Percentiles rank a stretch among this genome's conserved stretches.
Conservation (phyloP, 1,284 basidiomycete species). For the Tilletia caries region DNA sequence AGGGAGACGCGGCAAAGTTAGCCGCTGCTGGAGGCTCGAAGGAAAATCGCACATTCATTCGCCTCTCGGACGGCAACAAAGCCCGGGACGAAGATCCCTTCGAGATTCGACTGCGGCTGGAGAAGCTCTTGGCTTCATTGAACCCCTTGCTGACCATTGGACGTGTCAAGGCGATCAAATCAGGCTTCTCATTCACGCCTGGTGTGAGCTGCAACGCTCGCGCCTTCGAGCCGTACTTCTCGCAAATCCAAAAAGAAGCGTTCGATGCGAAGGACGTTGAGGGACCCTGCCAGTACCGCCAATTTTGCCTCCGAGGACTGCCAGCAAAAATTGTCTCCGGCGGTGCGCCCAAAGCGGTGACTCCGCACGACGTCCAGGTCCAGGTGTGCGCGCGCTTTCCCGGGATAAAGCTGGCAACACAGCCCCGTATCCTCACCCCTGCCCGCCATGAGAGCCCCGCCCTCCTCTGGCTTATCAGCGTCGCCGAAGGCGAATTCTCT, state of each 20-base stretch:
- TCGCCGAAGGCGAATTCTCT: not conserved
- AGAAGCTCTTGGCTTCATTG: not conserved
- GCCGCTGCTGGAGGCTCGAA: not conserved
- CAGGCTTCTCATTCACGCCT: constrained; percentile 7
- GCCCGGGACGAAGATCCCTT: not conserved
- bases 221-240: not conserved
- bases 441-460: not conserved
- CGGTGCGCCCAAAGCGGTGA: not conserved
- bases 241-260: not conserved
- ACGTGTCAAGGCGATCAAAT: not conserved
- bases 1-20: not conserved
- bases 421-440: not conserved
- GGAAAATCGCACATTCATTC: not conserved
- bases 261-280: not conserved
- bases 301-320: not conserved
- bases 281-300: not conserved
- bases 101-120: not conserved
- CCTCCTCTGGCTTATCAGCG: not conserved
- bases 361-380: not conserved
- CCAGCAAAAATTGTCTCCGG: not conserved
- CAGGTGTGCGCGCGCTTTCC: not conserved
- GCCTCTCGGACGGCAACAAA: not conserved
- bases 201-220: not conserved
- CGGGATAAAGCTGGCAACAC: not conserved
- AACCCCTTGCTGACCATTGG: not conserved